Evolutionary conservation across 2,329 filamentous ascomycete species (phyloP).

Genomic region (Xylariaceae sp.): DNA sequence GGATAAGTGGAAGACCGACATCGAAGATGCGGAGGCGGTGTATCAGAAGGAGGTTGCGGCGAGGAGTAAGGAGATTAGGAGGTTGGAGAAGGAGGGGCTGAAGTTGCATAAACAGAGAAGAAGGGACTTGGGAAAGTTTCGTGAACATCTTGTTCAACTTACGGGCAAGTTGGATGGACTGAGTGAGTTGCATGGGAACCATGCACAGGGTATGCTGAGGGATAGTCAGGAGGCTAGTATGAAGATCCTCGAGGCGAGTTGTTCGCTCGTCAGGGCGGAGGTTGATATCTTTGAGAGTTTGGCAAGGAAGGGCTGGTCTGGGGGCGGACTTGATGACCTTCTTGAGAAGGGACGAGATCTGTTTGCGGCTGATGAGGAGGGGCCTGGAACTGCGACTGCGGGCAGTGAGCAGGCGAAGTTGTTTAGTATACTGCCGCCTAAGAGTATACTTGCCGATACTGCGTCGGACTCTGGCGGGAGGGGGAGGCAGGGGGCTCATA

Average conservation of each 20-base stretch:
- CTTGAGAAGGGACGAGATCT: constrained; percentile 61
- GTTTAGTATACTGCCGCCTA: constrained; percentile 61
- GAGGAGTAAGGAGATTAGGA: constrained; percentile 58
- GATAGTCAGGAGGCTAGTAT: constrained; percentile 63
- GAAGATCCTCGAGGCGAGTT: constrained; percentile 60
- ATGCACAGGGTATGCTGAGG: constrained; percentile 55
- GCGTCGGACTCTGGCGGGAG: constrained; percentile 35
- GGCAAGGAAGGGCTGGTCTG: constrained; percentile 64
- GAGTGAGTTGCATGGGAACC: constrained; percentile 56
- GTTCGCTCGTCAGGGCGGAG: constrained; percentile 62
- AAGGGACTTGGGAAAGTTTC: constrained; percentile 58
- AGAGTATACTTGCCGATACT: constrained; percentile 57
- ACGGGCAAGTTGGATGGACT: constrained; percentile 60
- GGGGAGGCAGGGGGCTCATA: constrained; percentile 30
- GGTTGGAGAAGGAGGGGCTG: constrained; percentile 61
- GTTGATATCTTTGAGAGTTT: constrained; percentile 67
- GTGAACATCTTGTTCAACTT: constrained; percentile 60
- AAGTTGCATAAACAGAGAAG: constrained; percentile 58
- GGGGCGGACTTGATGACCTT: constrained; percentile 62
- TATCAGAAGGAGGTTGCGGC: constrained; percentile 54
- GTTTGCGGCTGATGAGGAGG: constrained; percentile 45
- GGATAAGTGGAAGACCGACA: constrained; percentile 59
- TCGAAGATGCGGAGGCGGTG: constrained; percentile 60
- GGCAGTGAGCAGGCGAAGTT: constrained; percentile 44
- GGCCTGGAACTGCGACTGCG: constrained; percentile 27